Evolutionary conservation across 2,329 filamentous ascomycete genomes (phyloP), one percentile per base, ranked within the genome.

Genomic region (Arthroderma uncinatum): DNA sequence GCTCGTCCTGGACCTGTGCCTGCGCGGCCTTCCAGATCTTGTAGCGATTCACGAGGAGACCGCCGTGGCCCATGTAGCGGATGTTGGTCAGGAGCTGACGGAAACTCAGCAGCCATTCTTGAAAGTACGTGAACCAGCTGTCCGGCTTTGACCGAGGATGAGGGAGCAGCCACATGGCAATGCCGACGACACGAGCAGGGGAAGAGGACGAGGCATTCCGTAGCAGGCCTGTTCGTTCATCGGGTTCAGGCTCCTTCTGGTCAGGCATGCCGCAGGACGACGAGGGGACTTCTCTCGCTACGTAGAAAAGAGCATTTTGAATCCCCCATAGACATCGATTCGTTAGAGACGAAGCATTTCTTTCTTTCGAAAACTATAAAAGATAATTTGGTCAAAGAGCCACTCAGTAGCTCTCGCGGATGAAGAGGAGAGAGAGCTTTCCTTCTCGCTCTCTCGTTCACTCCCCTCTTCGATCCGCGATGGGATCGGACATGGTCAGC

Each of bases 1-100:
- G 70, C 25, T 79, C 71, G 0, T 73, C 72, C 57, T 88, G 85
- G 0, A 80, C 82, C 39, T 79, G 73, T 0, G 78, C 76, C 67
- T 89, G 85, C 4, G 79, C 76, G 3, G 75, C 75, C 65, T 89
- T 89, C 85, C 84, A 89, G 62, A 87, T 85, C 68, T 81, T 84
- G 66, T 89, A 89, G 4, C 86, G 79, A 71, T 78, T 62, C 14
- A 83, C 79, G 58, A 81, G 83, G 2, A 89, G 72, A 0, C 86
- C 86, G 10, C 86, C 86, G 1, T 84, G 79, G 0, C 86, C 86
- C 9, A 64, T 57, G 61, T 84, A 84, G 66, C 76, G 79, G 12
- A 86, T 65, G 64, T 89, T 88, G 78, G 85, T 86, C 10, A 76
- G 71, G 12, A 86, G 73, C 64, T 89, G 85, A 47, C 79, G 76